Evolutionary conservation across 2,329 filamentous ascomycete genomes (phyloP), one percentile per base, ranked within the genome.

Genomic region (Monosporascus sp.): DNA sequence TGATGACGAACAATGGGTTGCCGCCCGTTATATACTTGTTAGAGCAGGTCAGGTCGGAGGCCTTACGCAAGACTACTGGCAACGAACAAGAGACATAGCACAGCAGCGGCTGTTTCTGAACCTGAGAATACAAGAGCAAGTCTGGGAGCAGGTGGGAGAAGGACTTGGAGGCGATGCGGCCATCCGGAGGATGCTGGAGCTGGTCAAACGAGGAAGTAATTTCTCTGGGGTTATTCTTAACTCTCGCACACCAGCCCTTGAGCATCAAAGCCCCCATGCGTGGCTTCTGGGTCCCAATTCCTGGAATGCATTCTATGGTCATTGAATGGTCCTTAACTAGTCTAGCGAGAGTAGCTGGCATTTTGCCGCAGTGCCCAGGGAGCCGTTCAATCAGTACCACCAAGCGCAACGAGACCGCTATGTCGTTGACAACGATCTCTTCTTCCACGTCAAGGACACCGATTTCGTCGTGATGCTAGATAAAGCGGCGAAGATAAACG

Each of bases 21-120:
- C 50, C 17, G 22, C 50, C 5, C 44, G 36, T 25, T 9, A 48
- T 15, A 20, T 48, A 9, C 50, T 52, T 18, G 31, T 2, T 17
- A 17, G 36, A 15, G 44, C 17, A 14, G 50, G 50, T 9, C 43
- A 52, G 36, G 48, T 48, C 11, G 44, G 50, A 3, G 44, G 50
- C n/a, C 18, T 36, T 15, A 48, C 43, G 15, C 9, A 48, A 18
- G 50, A 52, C 17, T 52, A 48, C 22, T 52, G 50, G 44, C 37
- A 48, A 24, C 27, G 22, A 27, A 24, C 36, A 14, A 48, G 22
- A 20, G 36, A 52, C n/a, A 35, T 52, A 14, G 44, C 50, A 5
- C 44, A 48, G 14, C 50, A 52, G 44, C 41, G 25, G 20, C 50
- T 48, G 5, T 43, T 48, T 17, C 24, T 47, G 14, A 36, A 39